Evolutionary conservation across 1,284 basidiomycete genomes (phyloP).

Genomic region (Puccinia coronata): DNA sequence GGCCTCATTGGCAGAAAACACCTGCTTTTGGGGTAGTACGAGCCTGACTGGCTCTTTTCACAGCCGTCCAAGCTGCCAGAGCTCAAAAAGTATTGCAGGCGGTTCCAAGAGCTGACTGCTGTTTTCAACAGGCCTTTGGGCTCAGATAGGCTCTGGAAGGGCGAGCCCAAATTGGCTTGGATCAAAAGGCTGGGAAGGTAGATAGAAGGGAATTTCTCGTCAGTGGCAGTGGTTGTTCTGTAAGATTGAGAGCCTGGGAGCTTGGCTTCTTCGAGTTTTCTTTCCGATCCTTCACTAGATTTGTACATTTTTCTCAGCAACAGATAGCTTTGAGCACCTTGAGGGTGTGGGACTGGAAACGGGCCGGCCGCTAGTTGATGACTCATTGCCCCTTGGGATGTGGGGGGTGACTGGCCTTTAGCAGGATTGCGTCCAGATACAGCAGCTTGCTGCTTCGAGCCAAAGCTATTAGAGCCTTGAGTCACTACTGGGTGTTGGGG

Average conservation of each 20-base stretch:
- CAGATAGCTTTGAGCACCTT: not conserved
- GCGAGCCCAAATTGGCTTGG: slow-evolving; percentile 19
- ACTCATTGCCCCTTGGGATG: not conserved
- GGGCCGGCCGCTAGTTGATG: slow-evolving; percentile 19
- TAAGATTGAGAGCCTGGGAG: not conserved
- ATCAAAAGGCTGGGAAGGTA: slow-evolving; percentile 18
- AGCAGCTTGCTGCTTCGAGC: slow-evolving; percentile 4
- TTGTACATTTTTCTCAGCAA: not conserved
- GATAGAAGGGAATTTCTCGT: not conserved
- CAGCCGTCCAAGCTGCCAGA: slow-evolving; percentile 33
- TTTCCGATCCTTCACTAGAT: not conserved
- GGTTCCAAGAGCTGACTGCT: slow-evolving; percentile 1
- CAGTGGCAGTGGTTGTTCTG: not conserved
- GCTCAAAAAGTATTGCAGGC: slow-evolving; percentile 17
- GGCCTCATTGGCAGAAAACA: slow-evolving; percentile 48
- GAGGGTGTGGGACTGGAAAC: slow-evolving; percentile 3
- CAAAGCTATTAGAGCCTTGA: not conserved
- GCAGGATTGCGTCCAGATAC: not conserved
- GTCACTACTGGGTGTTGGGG: slow-evolving; percentile 10
- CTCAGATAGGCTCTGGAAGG: slow-evolving; percentile 20
- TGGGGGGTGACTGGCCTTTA: not conserved
- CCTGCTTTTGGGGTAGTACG: slow-evolving; percentile 27
- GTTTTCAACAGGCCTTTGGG: slow-evolving; percentile 15
- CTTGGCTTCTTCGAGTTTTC: not conserved
- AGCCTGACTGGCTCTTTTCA: slow-evolving; percentile 5